A percentile compares a stretch with the other conserved stretches of the same genome.
Conservation (phyloP, 768 basidiomycete species). For the Collybia sordida region DNA sequence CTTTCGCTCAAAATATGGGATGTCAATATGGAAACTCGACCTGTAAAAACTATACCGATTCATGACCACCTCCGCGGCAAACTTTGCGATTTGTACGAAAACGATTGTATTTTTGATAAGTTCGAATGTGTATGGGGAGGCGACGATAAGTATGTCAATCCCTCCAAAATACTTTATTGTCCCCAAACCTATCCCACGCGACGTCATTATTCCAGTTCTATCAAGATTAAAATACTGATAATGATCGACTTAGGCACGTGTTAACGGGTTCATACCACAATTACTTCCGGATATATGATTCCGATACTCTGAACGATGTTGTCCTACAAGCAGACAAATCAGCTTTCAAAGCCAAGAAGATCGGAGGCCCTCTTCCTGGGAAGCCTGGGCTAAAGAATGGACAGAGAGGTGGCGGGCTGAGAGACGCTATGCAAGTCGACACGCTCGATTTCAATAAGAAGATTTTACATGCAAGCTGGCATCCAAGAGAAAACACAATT, state of each 20-base stretch:
- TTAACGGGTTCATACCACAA: conserved; percentile 99
- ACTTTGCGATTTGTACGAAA: conserved; percentile 98
- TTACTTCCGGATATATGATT: conserved; percentile 99
- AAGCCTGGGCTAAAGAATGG: conserved; percentile 77
- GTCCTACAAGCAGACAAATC: conserved; percentile 98
- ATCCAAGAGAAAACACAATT: conserved; percentile 97
- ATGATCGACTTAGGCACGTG: conserved; percentile 64
- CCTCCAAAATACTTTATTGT: neutral
- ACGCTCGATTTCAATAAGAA: conserved; percentile 96
- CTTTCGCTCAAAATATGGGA: conserved; percentile 99
- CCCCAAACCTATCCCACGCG: conserved; percentile 1
- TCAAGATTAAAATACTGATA: conserved; percentile 14
- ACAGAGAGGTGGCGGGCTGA: conserved; percentile 63
- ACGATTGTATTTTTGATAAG: conserved; percentile 99
- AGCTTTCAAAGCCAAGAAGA: conserved; percentile 99
- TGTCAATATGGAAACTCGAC: conserved; percentile 96
- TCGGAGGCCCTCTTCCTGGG: conserved; percentile 80
- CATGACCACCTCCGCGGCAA: conserved; percentile 98
- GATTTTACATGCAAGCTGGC: conserved; percentile 95
- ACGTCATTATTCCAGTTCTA: conserved; percentile 14
- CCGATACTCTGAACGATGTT: conserved; percentile 82
- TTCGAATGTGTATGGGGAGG: conserved; percentile 99
- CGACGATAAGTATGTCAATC: conserved; percentile 81
- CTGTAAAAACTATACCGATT: conserved; percentile 96
- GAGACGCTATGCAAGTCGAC: conserved; percentile 86